Percentiles rank a stretch among this genome's conserved stretches.
phyloP scores from a whole-genome alignment of 805 yeast species.

The Kurtzmaniella fragi region DNA sequence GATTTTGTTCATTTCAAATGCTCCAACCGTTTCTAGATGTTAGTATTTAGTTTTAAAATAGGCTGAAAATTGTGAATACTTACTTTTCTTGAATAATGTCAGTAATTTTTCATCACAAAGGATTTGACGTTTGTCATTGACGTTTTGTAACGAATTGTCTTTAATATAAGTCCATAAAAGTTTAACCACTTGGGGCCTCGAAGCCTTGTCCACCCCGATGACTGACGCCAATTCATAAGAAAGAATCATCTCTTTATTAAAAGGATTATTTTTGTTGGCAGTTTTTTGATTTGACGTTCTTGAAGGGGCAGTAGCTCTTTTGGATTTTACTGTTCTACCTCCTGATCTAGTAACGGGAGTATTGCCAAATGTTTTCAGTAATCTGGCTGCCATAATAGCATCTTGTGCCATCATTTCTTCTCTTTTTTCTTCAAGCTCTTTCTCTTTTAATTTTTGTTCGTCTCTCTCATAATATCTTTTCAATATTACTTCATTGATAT shows the following conservation, averaged over 20 bases:
- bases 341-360: slow-evolving; percentile 17
- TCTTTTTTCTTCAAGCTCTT: slow-evolving; percentile 12
- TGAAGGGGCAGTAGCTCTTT: background rate
- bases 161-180: slow-evolving; percentile 68
- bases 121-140: slow-evolving; percentile 60
- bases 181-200: slow-evolving; percentile 71
- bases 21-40: slow-evolving; percentile 34
- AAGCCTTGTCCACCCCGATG: slow-evolving; percentile 36
- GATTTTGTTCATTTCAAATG: slow-evolving; percentile 56
- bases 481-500: slow-evolving; percentile 55
- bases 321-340: slow-evolving; percentile 10
- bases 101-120: slow-evolving; percentile 55
- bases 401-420: slow-evolving; percentile 44
- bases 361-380: slow-evolving; percentile 31
- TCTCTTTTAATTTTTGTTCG: slow-evolving; percentile 26
- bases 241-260: slow-evolving; percentile 41
- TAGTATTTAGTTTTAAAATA: slow-evolving; percentile 8
- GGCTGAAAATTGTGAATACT: slow-evolving; percentile 10
- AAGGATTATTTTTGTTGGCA: slow-evolving; percentile 25
- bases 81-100: slow-evolving; percentile 55
- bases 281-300: slow-evolving; percentile 5
- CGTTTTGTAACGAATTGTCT: slow-evolving; percentile 57
- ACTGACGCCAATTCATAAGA: slow-evolving; percentile 49
- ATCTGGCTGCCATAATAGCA: slow-evolving; percentile 45
- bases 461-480: slow-evolving; percentile 49